phyloP scores from a whole-genome alignment of 2,329 filamentous ascomycete species.

The Aureobasidium uvarum region DNA sequence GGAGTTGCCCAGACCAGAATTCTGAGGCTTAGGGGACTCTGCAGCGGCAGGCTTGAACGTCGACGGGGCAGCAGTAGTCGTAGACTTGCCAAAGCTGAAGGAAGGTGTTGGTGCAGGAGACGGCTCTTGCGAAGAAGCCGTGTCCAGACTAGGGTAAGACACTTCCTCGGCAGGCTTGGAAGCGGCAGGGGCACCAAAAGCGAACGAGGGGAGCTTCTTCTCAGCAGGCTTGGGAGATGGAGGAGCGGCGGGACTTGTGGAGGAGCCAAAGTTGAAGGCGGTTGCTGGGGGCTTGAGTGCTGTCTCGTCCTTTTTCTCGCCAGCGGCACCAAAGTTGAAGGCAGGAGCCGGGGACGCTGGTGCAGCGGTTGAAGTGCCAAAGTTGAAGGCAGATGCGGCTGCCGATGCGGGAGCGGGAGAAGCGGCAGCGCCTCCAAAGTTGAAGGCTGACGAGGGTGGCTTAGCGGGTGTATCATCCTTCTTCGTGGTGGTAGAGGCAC shows the following conservation, averaged over 20 bases:
- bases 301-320: conserved; percentile 2
- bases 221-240: conserved; percentile 23
- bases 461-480: conserved; percentile 13
- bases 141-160: conserved; percentile 4
- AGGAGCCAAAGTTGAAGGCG: conserved; percentile 17
- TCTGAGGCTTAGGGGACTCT: conserved; percentile 3
- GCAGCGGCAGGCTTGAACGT: conserved; percentile 8
- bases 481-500: background rate
- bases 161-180: conserved; percentile 5
- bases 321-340: conserved; percentile 7
- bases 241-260: conserved; percentile 3
- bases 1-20: conserved; percentile 3
- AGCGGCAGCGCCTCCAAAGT: background rate
- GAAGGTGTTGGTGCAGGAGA: background rate
- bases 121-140: background rate
- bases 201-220: conserved; percentile 18
- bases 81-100: background rate
- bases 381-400: conserved; percentile 5
- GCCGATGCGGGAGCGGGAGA: background rate
- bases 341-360: background rate
- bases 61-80: conserved; percentile 3
- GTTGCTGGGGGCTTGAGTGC: background rate
- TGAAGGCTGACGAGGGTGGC: conserved; percentile 3
- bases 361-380: background rate
- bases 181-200: conserved; percentile 6